Evolutionary conservation across 768 basidiomycete genomes (phyloP), one percentile per base, ranked within the genome.

Genomic region (Xerocomellus chrysenteron): DNA sequence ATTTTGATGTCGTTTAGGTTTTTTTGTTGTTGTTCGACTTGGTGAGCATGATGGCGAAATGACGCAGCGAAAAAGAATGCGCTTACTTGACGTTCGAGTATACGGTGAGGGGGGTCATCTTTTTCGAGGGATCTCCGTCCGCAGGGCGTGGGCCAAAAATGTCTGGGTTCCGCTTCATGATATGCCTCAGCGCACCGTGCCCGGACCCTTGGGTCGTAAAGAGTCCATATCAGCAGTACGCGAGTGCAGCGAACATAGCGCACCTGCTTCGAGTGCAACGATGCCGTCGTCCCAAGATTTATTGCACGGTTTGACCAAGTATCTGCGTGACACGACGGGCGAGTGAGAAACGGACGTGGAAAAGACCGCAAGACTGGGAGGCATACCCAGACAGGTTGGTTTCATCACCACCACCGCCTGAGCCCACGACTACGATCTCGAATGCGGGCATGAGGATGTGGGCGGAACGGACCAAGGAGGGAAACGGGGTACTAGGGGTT

Each of bases 351-450:
- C 60, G 49, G 28, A 42, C 19, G 42, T 8, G 37, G 39, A 19
- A n/a, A 13, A n/a, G 10, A 8, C 37, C 8, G 37, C 6, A 9
- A 3, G 40, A 17, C 19, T 2, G 3, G 6, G 40, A 0, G 44
- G 80, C 87, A 62, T 69, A 93, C 94, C 84, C 88, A 28, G 90
- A 92, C 59, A 97, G 73, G 74, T 98, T 91, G 24, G 86, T 88
- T 73, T 98, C 95, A 63, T 87, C 81, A 9, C 92, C 93, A 47
- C 95, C 95, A 44, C 95, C 95, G 54, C 94, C 92, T 63, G 85
- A 83, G 47, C 87, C 95, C 37, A 93, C 84, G 62, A 89, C 87
- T 56, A 92, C 75, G 61, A 93, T 65, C 69, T 91, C 85, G 69
- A 93, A 92, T 11, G 70, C 64, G 52, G 78, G 73, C 79, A 78